A percentile compares a stretch with the other conserved stretches of the same genome.
phyloP scores from a whole-genome alignment of 257 asterid genomes.

The Haberlea rhodopensis region DNA sequence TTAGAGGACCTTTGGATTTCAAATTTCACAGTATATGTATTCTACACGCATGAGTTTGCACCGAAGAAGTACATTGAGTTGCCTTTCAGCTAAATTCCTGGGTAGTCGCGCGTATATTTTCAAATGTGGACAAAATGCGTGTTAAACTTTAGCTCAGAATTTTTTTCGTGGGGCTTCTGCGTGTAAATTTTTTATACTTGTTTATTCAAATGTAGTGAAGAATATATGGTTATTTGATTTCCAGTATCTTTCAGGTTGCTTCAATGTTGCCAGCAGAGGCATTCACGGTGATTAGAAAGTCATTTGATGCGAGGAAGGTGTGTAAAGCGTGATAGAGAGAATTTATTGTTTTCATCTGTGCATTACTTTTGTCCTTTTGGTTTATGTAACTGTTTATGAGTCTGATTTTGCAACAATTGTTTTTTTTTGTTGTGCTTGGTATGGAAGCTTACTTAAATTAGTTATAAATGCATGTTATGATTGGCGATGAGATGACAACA shows the following conservation, averaged over 20 bases:
- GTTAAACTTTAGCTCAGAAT: neutral
- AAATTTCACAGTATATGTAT: too few relatives aligned
- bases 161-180: constrained; percentile 5
- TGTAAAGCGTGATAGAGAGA: constrained; percentile 12
- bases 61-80: neutral
- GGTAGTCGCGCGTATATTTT: neutral
- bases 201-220: neutral
- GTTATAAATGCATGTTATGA: neutral
- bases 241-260: constrained; percentile 61
- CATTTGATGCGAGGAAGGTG: constrained; percentile 99
- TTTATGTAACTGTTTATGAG: too few relatives aligned
- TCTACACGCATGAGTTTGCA: neutral
- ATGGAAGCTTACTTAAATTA: neutral
- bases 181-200: neutral
- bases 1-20: neutral
- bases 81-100: neutral
- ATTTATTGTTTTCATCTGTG: constrained; percentile 12
- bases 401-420: too few relatives aligned
- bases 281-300: constrained; percentile 76
- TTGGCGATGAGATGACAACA: neutral
- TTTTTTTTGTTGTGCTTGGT: neutral
- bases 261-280: constrained; percentile 94
- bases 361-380: neutral
- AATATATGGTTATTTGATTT: neutral
- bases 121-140: neutral